phyloP scores from a whole-genome alignment of 441 rosid genomes.

The Theobroma grandiflorum region DNA sequence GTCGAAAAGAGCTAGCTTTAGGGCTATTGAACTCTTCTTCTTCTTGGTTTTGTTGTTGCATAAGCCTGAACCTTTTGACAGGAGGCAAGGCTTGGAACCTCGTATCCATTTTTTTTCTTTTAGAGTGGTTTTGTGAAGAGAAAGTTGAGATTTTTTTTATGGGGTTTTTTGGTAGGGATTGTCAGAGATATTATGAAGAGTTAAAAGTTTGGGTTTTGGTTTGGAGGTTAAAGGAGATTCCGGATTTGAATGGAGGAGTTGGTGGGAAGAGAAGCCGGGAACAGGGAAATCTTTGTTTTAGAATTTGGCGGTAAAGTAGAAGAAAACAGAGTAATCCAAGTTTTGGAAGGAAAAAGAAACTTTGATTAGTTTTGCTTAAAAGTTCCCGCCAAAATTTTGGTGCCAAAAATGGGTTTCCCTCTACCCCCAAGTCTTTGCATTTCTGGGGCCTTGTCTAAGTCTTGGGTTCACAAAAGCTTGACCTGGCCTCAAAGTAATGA shows the following conservation, averaged over 20 bases:
- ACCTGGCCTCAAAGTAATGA: not conserved
- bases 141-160: not conserved
- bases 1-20: conserved; percentile 36
- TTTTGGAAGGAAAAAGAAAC: not conserved
- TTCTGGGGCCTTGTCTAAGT: not conserved
- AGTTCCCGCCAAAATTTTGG: not conserved
- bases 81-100: conserved; percentile 67
- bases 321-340: not conserved
- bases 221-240: conserved; percentile 7
- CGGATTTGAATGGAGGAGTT: not conserved
- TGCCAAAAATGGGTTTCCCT: not conserved
- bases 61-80: conserved; percentile 63
- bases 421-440: not conserved
- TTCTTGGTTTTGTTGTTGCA: conserved; percentile 48
- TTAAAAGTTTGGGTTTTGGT: not conserved
- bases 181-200: not conserved
- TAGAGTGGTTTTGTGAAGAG: not conserved
- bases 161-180: not conserved
- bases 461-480: not conserved
- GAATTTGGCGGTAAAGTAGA: conserved; percentile 20
- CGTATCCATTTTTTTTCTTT: conserved; percentile 45
- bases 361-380: not conserved
- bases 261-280: conserved; percentile 33
- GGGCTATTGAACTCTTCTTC: conserved; percentile 30
- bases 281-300: not conserved